Evolutionary conservation across 108 stramenopile genomes (phyloP).

Genomic region (Asterionellopsis glacialis): DNA sequence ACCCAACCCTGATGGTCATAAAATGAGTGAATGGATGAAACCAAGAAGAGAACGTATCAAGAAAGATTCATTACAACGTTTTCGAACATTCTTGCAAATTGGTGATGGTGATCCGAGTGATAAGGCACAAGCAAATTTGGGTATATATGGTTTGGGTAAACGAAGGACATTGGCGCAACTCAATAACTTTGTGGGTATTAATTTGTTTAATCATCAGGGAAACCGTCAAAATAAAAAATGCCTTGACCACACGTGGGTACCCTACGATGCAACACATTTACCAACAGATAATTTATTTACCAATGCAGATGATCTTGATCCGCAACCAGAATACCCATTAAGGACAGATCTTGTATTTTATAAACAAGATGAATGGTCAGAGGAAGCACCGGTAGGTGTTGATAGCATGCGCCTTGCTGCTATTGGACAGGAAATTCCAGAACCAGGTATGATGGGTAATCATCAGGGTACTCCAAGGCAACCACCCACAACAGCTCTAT

Average conservation of each 20-base stretch:
- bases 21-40: constrained; percentile 56
- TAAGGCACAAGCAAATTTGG: constrained; percentile 51
- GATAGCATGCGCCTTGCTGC: no score
- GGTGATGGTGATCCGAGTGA: constrained; percentile 11
- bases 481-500: constrained; percentile 25
- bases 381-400: background rate
- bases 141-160: constrained; percentile 78
- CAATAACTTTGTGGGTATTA: constrained; percentile 61
- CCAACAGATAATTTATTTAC: constrained; percentile 68
- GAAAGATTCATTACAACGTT: constrained; percentile 20
- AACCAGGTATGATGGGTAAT: constrained; percentile 3
- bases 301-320: constrained; percentile 66
- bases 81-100: constrained; percentile 17
- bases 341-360: constrained; percentile 49
- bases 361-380: constrained; percentile 7
- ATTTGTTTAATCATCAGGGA: constrained; percentile 14
- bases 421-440: constrained; percentile 29
- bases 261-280: constrained; percentile 68
- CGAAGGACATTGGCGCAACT: constrained; percentile 72
- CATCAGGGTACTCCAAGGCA: constrained; percentile 5
- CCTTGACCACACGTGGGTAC: constrained; percentile 52
- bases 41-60: constrained; percentile 35
- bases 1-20: constrained; percentile 41
- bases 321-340: constrained; percentile 73
- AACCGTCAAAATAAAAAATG: constrained; percentile 22